Conservation (phyloP, 78 protist species). For the Monocercomonoides exilis region DNA sequence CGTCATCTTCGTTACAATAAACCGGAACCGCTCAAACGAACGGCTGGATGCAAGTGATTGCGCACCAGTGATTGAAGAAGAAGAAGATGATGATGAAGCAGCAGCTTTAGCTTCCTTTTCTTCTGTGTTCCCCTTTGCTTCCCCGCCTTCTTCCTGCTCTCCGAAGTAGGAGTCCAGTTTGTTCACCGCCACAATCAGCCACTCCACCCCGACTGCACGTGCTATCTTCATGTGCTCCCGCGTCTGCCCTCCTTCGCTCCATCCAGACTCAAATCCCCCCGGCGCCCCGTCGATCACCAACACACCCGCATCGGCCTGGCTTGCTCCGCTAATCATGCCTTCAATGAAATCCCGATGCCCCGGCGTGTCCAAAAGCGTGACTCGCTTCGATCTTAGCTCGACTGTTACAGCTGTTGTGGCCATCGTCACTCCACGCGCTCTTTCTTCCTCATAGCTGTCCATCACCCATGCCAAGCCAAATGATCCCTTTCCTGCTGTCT, state of each 20-base stretch:
- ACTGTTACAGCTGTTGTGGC: constrained; percentile 68
- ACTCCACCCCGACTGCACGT: constrained; percentile 67
- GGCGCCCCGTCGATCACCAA: constrained; percentile 69
- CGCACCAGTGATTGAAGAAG: not conserved
- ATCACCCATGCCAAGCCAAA: constrained; percentile 94
- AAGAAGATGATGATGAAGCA: not conserved
- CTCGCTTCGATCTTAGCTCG: constrained; percentile 39
- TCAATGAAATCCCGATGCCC: constrained; percentile 95
- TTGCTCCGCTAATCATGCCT: constrained; percentile 82
- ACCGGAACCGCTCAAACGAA: constrained; percentile 51
- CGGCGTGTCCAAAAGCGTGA: constrained; percentile 94
- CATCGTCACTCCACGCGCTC: constrained; percentile 80
- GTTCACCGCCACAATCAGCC: constrained; percentile 79
- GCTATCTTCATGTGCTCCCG: constrained; percentile 80
- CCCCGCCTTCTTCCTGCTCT: not conserved
- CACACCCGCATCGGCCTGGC: constrained; percentile 88
- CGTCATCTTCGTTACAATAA: constrained; percentile 34
- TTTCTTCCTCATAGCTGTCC: constrained; percentile 69
- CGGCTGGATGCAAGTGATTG: constrained; percentile 5
- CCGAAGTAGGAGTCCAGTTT: constrained; percentile 61
- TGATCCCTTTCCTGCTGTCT: constrained; percentile 73
- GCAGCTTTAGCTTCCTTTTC: not conserved
- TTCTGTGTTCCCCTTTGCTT: not conserved
- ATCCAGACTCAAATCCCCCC: constrained; percentile 85
- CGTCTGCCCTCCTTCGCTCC: constrained; percentile 75